Evolutionary conservation across 352 stramenopile genomes (phyloP).

Genomic region (Globisporangium yorkense): DNA sequence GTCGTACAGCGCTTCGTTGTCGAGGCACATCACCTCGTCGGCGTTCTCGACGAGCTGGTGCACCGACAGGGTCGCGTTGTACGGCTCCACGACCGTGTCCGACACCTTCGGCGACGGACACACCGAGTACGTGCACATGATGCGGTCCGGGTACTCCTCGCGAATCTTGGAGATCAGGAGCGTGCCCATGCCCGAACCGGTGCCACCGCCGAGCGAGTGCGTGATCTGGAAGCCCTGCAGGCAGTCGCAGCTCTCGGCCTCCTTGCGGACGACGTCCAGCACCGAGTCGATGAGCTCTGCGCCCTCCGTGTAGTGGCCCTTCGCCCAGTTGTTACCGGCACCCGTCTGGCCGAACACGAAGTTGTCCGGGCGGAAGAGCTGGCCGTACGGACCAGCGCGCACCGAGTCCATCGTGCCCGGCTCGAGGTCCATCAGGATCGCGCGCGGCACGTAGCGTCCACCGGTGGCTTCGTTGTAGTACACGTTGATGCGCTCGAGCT

Average conservation of each 20-base stretch:
- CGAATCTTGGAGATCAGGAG: constrained; percentile 98
- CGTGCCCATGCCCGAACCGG: constrained; percentile 98
- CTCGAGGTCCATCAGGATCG: constrained; percentile 98
- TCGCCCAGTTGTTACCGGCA: constrained; percentile 99
- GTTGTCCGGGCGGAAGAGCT: constrained; percentile 99
- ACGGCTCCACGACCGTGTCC: constrained; percentile 99
- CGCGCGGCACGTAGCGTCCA: constrained; percentile 96
- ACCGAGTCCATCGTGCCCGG: constrained; percentile 99
- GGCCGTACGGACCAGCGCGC: constrained; percentile 91
- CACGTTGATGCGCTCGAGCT: constrained; percentile 98
- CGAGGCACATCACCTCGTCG: constrained; percentile 99
- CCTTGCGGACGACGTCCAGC: constrained; percentile 98
- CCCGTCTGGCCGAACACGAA: constrained; percentile 99
- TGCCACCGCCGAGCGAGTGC: constrained; percentile 99
- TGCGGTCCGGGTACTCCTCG: constrained; percentile 98
- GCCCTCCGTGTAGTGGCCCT: constrained; percentile 99
- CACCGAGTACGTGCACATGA: constrained; percentile 99
- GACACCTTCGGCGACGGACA: constrained; percentile 98
- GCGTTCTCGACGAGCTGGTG: constrained; percentile 99
- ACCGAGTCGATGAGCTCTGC: constrained; percentile 98
- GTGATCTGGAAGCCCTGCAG: constrained; percentile 99
- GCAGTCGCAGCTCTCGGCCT: constrained; percentile 97
- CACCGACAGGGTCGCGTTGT: constrained; percentile 99
- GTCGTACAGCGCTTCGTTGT: constrained; percentile 99
- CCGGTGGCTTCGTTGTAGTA: constrained; percentile 99